These are phyloP conservation scores for Erigeron canadensis DNA, from an alignment of 129 eudicot species.

Conservation along the genomic window DNA sequence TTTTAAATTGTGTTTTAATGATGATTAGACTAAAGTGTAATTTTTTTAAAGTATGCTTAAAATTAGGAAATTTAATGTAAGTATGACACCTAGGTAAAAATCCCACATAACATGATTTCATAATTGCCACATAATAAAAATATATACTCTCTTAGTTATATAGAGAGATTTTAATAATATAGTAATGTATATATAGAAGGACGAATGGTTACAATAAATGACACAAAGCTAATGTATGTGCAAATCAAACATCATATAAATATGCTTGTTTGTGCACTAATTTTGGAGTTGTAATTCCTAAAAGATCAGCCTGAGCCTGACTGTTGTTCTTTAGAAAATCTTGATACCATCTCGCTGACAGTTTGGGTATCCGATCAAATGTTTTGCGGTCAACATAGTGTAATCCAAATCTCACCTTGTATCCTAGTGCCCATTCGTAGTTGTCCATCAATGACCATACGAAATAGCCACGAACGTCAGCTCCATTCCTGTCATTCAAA, in stretches of 20 bases:
- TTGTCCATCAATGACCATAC: constrained; percentile 74
- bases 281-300: constrained; percentile 6
- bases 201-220: neutral
- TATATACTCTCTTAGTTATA: too few relatives aligned
- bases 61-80: too few relatives aligned
- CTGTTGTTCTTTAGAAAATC: constrained; percentile 50
- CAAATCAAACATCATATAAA: constrained; percentile 12
- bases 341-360: constrained; percentile 71
- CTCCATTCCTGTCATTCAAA: constrained; percentile 56
- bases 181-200: neutral
- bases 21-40: too few relatives aligned
- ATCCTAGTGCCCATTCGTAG: constrained; percentile 70
- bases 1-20: too few relatives aligned
- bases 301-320: constrained; percentile 14
- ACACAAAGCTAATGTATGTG: neutral
- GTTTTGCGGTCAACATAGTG: constrained; percentile 58
- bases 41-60: too few relatives aligned
- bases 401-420: constrained; percentile 52
- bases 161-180: too few relatives aligned
- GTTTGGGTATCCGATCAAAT: constrained; percentile 56
- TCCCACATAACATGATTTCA: too few relatives aligned
- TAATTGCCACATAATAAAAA: too few relatives aligned
- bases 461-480: constrained; percentile 88
- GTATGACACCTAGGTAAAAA: too few relatives aligned
- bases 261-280: constrained; percentile 22